Percentiles rank a stretch among this genome's conserved stretches.
Evolutionary conservation across 495 filamentous ascomycete genomes (phyloP).

Genomic region (Friedmanniomyces endolithicus): DNA sequence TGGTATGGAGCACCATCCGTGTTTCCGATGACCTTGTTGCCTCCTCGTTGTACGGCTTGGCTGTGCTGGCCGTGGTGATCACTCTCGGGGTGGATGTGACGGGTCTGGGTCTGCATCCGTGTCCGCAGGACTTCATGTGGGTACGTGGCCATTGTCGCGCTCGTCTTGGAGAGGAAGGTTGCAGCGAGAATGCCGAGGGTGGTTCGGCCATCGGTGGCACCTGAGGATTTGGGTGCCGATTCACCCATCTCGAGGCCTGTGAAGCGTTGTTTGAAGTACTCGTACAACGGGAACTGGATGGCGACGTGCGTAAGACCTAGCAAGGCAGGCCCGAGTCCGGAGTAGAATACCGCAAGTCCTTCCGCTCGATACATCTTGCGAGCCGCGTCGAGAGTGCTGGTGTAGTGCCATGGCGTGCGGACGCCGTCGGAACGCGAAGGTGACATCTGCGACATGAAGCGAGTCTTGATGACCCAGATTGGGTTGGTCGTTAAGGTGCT

Average conservation of each 20-base stretch:
- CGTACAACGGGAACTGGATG: slow-evolving; percentile 94
- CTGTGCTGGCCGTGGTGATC: slow-evolving; percentile 26
- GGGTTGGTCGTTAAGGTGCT: slow-evolving; percentile 95
- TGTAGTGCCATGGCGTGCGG: slow-evolving; percentile 78
- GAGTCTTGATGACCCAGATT: slow-evolving; percentile 98
- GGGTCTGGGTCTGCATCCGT: slow-evolving; percentile 74
- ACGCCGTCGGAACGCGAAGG: slow-evolving; percentile 39
- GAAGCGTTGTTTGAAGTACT: slow-evolving; percentile 81
- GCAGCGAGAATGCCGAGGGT: slow-evolving; percentile 68
- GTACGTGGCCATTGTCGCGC: slow-evolving; percentile 90
- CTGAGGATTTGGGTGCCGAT: slow-evolving; percentile 20
- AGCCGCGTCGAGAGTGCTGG: slow-evolving; percentile 72
- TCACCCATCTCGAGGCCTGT: slow-evolving; percentile 77
- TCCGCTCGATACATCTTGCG: slow-evolving; percentile 89
- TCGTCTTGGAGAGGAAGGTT: slow-evolving; percentile 88
- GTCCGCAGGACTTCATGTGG: slow-evolving; percentile 94
- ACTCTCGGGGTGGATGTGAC: slow-evolving; percentile 25
- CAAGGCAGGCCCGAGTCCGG: slow-evolving; percentile 81
- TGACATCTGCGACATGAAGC: slow-evolving; percentile 79
- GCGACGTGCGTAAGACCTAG: slow-evolving; percentile 91
- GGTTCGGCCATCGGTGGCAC: slow-evolving; percentile 44
- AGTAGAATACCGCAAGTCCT: slow-evolving; percentile 85
- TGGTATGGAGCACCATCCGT: slow-evolving; percentile 45
- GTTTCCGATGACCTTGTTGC: slow-evolving; percentile 43
- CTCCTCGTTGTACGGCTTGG: slow-evolving; percentile 52